phyloP scores from a whole-genome alignment of 345 rosid species.

The Trapa bicornis region DNA sequence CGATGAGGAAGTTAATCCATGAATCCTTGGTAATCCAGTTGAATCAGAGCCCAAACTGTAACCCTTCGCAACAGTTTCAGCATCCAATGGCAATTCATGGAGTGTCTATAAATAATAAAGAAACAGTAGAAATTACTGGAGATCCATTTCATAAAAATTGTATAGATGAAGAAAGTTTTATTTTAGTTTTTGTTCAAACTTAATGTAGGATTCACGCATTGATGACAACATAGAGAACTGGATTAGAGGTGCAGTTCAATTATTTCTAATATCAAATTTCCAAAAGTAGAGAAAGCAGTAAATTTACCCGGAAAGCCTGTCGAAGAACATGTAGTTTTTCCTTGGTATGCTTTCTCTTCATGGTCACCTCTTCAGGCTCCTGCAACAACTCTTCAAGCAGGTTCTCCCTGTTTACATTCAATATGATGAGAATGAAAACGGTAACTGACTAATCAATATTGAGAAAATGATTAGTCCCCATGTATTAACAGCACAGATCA shows the following conservation, averaged over 20 bases:
- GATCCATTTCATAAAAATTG: neutral
- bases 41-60: conserved; percentile 49
- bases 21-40: conserved; percentile 67
- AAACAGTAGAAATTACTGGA: neutral
- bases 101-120: conserved; percentile 38
- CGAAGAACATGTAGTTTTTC: conserved; percentile 80
- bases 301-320: conserved; percentile 80
- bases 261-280: neutral
- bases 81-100: conserved; percentile 89
- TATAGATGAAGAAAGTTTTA: neutral
- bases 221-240: too few relatives aligned
- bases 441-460: neutral
- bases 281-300: conserved; percentile 7
- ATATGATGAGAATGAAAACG: neutral
- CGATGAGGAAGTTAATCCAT: conserved; percentile 59
- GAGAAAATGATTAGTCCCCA: neutral
- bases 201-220: too few relatives aligned
- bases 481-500: neutral
- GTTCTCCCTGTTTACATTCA: conserved; percentile 51
- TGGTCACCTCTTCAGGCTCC: conserved; percentile 87
- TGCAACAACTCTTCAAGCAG: conserved; percentile 96
- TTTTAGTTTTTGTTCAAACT: too few relatives aligned
- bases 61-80: conserved; percentile 81
- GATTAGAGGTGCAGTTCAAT: too few relatives aligned
- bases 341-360: conserved; percentile 69